phyloP scores from a whole-genome alignment of 495 filamentous ascomycete genomes.

The Penicillium verhagenii region DNA sequence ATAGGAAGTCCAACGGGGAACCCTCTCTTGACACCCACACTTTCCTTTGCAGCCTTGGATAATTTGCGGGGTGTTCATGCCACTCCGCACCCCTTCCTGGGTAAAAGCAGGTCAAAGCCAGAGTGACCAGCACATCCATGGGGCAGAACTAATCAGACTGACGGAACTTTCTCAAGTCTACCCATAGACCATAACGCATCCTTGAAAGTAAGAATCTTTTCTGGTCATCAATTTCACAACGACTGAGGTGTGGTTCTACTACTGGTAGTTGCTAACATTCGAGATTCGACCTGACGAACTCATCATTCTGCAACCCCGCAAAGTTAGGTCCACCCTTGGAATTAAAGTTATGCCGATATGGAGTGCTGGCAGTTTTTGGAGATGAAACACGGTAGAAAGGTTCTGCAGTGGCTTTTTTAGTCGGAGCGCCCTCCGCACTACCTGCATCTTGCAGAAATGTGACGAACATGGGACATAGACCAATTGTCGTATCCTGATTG shows the following conservation, averaged over 20 bases:
- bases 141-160: neutral
- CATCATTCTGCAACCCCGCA: neutral
- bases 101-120: neutral
- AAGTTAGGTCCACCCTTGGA: neutral
- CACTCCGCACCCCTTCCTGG: conserved; percentile 1
- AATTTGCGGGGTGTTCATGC: conserved; percentile 1
- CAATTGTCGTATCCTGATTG: conserved; percentile 3
- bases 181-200: neutral
- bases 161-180: neutral
- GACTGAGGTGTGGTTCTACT: neutral
- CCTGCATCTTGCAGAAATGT: conserved; percentile 10
- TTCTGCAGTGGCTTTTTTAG: neutral
- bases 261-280: neutral
- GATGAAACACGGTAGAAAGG: neutral
- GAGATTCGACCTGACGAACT: neutral
- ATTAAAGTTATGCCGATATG: neutral
- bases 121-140: neutral
- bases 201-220: neutral
- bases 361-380: neutral
- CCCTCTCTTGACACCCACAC: neutral
- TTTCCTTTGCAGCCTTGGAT: neutral
- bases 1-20: neutral
- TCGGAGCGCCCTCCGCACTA: conserved; percentile 6
- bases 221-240: neutral
- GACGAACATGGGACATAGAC: conserved; percentile 1